Evolutionary conservation across 2,329 filamentous ascomycete species (phyloP), one percentile per base, ranked within the genome.

Genomic region (Neonectria hederae): DNA sequence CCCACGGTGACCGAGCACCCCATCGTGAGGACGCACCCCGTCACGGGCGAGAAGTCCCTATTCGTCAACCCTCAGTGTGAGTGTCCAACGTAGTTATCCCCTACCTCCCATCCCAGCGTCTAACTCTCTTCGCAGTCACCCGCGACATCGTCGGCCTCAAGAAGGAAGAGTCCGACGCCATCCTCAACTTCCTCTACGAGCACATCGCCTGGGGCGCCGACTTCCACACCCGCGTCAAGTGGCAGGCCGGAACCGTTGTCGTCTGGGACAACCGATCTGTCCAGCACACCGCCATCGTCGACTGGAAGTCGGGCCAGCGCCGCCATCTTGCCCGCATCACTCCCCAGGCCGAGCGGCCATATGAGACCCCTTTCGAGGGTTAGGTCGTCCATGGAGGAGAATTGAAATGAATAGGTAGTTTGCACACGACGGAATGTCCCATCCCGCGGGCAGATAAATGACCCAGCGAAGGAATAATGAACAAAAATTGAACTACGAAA

Each of bases 231-330:
- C 84, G 90, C 24, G 85, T 97, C 54, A 91, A 90, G 77, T 97
- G 93, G 93, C 88, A 89, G 70, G 84, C 88, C 46, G 86, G 88
- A n/a, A 95, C 92, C 0, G 92, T 97, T 1, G 91, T 96, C 2
- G 89, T 95, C 1, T 97, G 92, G 92, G 93, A 96, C 77, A 96
- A 95, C 81, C 84, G 92, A 32, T 87, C 94, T 0, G 94, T 91
- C 10, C 86, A 89, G 70, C 93, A 97, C 77, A 91, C 91, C 7
- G 93, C 93, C 2, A 81, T 95, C 42, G 82, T 95, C 4, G 93
- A 97, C 76, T 97, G 93, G 93, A 87, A 91, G 70, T 88, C 88
- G 75, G 92, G 92, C 3, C 88, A 92, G 77, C 83, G 93, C 63
- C 85, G 93, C 54, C 93, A 97, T 80, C 79, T 97, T 66, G 93